These are phyloP conservation scores for Takashimella koratensis DNA, from an alignment of 1,284 basidiomycete genomes.

Conservation along the genomic window DNA sequence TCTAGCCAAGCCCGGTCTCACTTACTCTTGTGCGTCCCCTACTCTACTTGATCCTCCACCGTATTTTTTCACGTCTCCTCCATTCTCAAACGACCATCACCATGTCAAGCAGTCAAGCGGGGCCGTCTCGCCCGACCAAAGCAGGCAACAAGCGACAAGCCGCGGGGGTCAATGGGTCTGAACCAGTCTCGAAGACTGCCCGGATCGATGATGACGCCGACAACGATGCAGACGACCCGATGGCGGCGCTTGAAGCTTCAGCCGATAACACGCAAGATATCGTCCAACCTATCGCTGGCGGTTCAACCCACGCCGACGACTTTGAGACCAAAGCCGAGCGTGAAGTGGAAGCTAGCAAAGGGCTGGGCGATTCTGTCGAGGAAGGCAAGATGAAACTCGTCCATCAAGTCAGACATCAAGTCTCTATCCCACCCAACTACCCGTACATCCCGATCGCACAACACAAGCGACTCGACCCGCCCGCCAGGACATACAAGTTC, in stretches of 20 bases:
- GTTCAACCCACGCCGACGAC: slow-evolving; percentile 77
- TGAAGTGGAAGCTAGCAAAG: slow-evolving; percentile 78
- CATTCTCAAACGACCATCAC: background rate
- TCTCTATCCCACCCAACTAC: slow-evolving; percentile 89
- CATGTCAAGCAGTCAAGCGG: background rate
- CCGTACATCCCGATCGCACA: slow-evolving; percentile 86
- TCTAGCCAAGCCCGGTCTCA: background rate
- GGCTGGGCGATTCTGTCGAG: slow-evolving; percentile 56
- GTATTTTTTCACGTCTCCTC: background rate
- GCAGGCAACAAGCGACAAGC: background rate
- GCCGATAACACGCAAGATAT: slow-evolving; percentile 10
- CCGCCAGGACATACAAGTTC: slow-evolving; percentile 91
- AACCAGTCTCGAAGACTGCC: background rate
- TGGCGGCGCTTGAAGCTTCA: slow-evolving; percentile 15
- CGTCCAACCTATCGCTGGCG: slow-evolving; percentile 50
- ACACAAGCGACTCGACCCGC: slow-evolving; percentile 87
- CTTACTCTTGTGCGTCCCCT: background rate
- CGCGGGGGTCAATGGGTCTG: background rate
- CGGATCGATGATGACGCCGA: slow-evolving; percentile 2
- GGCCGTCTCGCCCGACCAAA: background rate
- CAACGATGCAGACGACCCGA: slow-evolving; percentile 16
- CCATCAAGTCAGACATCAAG: slow-evolving; percentile 52
- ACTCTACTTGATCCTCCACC: background rate
- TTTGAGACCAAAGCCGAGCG: slow-evolving; percentile 85
- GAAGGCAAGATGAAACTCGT: slow-evolving; percentile 51